Conservation (phyloP, 345 rosid species). For the Kernera saxatilis region DNA sequence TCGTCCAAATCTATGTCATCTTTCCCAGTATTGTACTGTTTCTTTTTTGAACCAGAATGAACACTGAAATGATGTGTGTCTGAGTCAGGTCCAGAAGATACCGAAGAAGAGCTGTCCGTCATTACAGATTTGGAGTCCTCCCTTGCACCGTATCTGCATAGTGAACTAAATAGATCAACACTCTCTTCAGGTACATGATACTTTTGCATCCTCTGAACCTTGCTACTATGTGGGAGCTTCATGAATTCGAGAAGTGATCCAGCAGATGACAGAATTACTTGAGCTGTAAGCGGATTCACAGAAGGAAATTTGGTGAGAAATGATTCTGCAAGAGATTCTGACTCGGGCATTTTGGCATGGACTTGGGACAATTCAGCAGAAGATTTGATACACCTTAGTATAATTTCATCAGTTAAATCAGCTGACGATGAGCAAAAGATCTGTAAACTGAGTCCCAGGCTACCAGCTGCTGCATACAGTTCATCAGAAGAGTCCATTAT, state of each 20-base stretch:
- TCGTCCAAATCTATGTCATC: slow-evolving; percentile 36
- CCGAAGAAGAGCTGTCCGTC: slow-evolving; percentile 89
- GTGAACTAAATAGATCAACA: slow-evolving; percentile 51
- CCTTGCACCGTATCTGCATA: slow-evolving; percentile 73
- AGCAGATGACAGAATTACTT: slow-evolving; percentile 64
- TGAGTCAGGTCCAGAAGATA: slow-evolving; percentile 73
- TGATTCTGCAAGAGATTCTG: slow-evolving; percentile 84
- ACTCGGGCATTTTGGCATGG: slow-evolving; percentile 67
- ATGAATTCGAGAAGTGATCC: slow-evolving; percentile 58
- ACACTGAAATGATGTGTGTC: slow-evolving; percentile 38
- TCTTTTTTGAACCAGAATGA: slow-evolving; percentile 42
- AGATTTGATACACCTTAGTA: slow-evolving; percentile 54
- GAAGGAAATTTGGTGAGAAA: slow-evolving; percentile 92
- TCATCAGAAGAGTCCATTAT: slow-evolving; percentile 61
- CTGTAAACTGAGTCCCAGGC: slow-evolving; percentile 85
- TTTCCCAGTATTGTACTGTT: slow-evolving; percentile 30
- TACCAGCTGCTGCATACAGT: slow-evolving; percentile 89
- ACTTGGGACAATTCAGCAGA: slow-evolving; percentile 37
- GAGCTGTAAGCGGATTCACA: slow-evolving; percentile 79
- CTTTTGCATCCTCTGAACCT: slow-evolving; percentile 46
- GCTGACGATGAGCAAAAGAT: slow-evolving; percentile 72
- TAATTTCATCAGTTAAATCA: slow-evolving; percentile 66
- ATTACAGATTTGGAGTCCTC: slow-evolving; percentile 87
- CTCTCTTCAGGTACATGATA: slow-evolving; percentile 71
- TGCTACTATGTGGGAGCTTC: slow-evolving; percentile 51